Percentiles rank a stretch among this genome's conserved stretches.
Conservation (phyloP, 2,329 filamentous ascomycete species). For the Chrysosporium keratinophilum region DNA sequence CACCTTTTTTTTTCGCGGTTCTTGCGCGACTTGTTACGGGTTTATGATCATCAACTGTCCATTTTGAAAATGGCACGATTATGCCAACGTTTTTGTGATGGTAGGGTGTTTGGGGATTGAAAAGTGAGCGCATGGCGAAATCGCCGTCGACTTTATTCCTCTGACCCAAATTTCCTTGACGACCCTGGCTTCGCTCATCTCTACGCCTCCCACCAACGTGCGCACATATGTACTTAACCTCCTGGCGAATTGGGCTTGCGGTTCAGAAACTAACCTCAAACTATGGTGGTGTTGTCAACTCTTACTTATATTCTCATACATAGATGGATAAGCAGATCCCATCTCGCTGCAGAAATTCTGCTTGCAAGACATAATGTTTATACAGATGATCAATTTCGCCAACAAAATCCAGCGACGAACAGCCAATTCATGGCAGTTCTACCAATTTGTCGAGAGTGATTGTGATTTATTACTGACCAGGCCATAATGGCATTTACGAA, state of each 20-base stretch:
- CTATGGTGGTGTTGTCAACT: too few species aligned
- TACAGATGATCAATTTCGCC: background rate
- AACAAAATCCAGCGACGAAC: background rate
- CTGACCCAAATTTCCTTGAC: background rate
- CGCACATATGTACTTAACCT: slow-evolving; percentile 1
- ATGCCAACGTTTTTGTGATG: background rate
- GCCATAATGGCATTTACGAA: background rate
- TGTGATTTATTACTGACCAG: background rate
- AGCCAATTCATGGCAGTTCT: background rate
- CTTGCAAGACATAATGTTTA: too few species aligned
- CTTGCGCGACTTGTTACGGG: background rate
- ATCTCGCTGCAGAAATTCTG: too few species aligned
- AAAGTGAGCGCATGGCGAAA: background rate
- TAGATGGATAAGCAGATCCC: too few species aligned
- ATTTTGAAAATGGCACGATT: background rate
- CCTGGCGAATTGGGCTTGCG: background rate
- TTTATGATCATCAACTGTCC: slow-evolving; percentile 1
- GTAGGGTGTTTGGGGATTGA: background rate
- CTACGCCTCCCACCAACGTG: background rate
- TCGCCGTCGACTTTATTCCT: background rate
- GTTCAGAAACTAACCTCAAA: too few species aligned
- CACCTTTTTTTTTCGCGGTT: background rate
- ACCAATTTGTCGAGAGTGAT: background rate
- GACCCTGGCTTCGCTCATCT: background rate
- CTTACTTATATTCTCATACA: too few species aligned